Evolutionary conservation across 2,329 filamentous ascomycete species (phyloP).

Genomic region (Beauveria asiatica): DNA sequence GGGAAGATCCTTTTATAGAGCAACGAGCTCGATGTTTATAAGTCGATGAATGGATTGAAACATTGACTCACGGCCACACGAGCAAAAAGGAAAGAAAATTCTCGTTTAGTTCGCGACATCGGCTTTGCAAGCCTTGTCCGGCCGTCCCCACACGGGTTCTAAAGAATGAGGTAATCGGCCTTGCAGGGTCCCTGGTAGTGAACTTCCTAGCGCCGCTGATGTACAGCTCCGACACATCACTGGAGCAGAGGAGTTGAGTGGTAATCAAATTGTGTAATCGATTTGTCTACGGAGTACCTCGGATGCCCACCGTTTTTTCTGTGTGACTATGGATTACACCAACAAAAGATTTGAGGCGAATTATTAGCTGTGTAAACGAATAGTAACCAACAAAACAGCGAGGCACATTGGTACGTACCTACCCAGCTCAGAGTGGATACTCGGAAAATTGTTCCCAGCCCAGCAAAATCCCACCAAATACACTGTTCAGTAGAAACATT

Average conservation of each 20-base stretch:
- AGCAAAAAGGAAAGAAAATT: neutral
- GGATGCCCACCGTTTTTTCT: too few relatives aligned
- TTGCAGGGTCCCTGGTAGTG: neutral
- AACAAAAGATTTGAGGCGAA: too few relatives aligned
- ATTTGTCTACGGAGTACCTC: too few relatives aligned
- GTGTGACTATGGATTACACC: too few relatives aligned
- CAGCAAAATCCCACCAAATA: too few relatives aligned
- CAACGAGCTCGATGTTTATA: neutral
- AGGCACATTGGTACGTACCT: too few relatives aligned
- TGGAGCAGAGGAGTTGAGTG: neutral
- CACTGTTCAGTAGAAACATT: too few relatives aligned
- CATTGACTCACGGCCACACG: neutral
- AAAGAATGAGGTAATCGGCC: neutral
- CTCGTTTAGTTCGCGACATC: conserved; percentile 1
- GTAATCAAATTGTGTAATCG: too few relatives aligned
- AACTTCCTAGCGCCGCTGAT: neutral
- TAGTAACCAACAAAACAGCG: too few relatives aligned
- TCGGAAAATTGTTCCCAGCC: too few relatives aligned
- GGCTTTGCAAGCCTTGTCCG: conserved; percentile 1
- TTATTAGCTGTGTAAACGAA: too few relatives aligned
- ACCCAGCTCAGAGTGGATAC: too few relatives aligned
- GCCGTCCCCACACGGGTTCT: conserved; percentile 3
- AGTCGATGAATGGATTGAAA: conserved; percentile 9
- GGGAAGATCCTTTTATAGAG: neutral
- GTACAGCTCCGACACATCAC: neutral